These are phyloP conservation scores for Penium margaritaceum DNA, from an alignment of 139 green algal genomes.

Conservation along the genomic window DNA sequence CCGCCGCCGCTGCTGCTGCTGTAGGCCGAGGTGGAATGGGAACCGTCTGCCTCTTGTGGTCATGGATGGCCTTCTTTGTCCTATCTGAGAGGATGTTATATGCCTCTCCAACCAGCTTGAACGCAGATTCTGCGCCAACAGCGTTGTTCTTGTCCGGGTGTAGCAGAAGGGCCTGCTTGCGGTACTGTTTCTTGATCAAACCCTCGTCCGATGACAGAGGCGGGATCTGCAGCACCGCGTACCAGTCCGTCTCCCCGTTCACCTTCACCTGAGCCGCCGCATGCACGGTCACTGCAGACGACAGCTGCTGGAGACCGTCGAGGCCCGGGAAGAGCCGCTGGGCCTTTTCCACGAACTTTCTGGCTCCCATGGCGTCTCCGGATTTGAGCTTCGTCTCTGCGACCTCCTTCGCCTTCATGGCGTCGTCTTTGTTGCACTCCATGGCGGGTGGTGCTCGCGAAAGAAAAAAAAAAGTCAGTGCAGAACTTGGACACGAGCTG, in stretches of 20 bases:
- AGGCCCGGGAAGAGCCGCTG: slow-evolving; percentile 21
- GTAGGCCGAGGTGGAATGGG: too few relatives aligned
- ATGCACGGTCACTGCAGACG: slow-evolving; percentile 24
- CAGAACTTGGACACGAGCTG: too few relatives aligned
- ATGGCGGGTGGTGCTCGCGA: too few relatives aligned
- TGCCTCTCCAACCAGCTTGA: slow-evolving; percentile 37
- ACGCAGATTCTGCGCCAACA: slow-evolving; percentile 30
- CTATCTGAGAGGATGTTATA: slow-evolving; percentile 28
- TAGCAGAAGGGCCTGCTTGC: slow-evolving; percentile 33
- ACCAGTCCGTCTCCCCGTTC: slow-evolving; percentile 29
- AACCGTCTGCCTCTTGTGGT: too few relatives aligned
- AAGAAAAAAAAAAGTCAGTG: too few relatives aligned
- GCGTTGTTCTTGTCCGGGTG: slow-evolving; percentile 45
- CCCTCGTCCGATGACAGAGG: slow-evolving; percentile 11
- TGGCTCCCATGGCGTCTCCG: slow-evolving; percentile 15
- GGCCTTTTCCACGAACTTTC: slow-evolving; percentile 8
- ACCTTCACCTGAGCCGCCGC: slow-evolving; percentile 6
- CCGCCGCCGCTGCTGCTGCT: too few relatives aligned
- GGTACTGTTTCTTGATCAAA: slow-evolving; percentile 41
- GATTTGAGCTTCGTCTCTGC: slow-evolving; percentile 19
- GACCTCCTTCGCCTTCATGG: slow-evolving; percentile 28
- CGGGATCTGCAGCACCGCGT: slow-evolving; percentile 31
- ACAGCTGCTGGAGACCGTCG: slow-evolving; percentile 21
- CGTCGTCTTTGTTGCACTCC: slow-evolving; percentile 44
- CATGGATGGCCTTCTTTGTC: slow-evolving; percentile 21